Conservation (phyloP, 306 rosid species). For the Boehmeria nivea region DNA sequence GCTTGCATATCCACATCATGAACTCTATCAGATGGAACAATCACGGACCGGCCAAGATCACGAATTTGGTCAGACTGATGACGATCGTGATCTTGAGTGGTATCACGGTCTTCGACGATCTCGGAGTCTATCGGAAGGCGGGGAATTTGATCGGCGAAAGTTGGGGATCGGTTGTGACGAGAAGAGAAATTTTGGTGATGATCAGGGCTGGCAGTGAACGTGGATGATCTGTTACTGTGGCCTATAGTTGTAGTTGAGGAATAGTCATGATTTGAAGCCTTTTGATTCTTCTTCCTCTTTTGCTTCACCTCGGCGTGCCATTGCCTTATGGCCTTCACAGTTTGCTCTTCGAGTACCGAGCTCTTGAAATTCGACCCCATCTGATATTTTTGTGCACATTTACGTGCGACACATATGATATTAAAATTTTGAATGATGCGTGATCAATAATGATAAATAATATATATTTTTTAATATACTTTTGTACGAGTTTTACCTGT, state of each 20-base stretch:
- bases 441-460: background rate
- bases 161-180: conserved; percentile 2
- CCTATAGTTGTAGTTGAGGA: conserved; percentile 18
- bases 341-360: conserved; percentile 39
- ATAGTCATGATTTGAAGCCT: background rate
- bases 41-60: background rate
- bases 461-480: background rate
- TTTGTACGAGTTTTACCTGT: conserved; percentile 31
- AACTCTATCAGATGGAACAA: background rate
- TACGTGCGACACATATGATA: background rate
- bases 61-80: conserved; percentile 10
- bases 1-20: conserved; percentile 4
- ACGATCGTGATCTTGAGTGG: background rate
- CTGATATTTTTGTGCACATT: conserved; percentile 18
- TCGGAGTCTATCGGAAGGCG: conserved; percentile 14
- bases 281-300: conserved; percentile 29
- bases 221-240: background rate
- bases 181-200: no score
- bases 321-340: conserved; percentile 31
- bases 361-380: conserved; percentile 55
- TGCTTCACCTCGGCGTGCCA: conserved; percentile 46
- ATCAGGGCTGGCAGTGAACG: background rate
- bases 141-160: conserved; percentile 11
- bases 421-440: background rate
- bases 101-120: conserved; percentile 10